These are phyloP conservation scores for Leccinum subrobustum DNA, from an alignment of 1,284 basidiomycete genomes.

Conservation along the genomic window DNA sequence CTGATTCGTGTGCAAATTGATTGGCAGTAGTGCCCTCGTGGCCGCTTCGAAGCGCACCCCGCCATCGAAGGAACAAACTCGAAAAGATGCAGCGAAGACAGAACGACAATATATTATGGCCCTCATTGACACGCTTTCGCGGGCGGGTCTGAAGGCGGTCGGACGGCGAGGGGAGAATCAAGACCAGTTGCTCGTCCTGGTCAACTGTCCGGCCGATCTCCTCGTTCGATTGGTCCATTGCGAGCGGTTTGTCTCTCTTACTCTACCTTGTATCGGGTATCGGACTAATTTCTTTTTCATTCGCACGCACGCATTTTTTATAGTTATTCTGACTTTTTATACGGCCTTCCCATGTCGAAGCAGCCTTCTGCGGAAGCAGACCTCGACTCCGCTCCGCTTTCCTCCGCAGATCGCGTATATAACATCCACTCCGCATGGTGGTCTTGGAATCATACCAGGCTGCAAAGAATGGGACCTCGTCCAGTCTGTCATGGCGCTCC, in stretches of 20 bases:
- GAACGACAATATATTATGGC: conserved; percentile 61
- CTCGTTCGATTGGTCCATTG: conserved; percentile 66
- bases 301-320: conserved; percentile 10
- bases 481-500: conserved; percentile 79
- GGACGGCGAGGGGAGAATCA: conserved; percentile 72
- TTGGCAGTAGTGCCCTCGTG: neutral
- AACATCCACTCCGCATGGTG: conserved; percentile 65
- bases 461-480: conserved; percentile 75
- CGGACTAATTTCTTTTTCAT: too few relatives aligned
- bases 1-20: too few relatives aligned
- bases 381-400: conserved; percentile 45
- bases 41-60: conserved; percentile 16
- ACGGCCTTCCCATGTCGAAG: conserved; percentile 57
- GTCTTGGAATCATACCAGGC: conserved; percentile 75
- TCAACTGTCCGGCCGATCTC: conserved; percentile 66
- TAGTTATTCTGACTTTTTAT: conserved; percentile 63
- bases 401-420: conserved; percentile 74
- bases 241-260: conserved; percentile 64
- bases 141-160: conserved; percentile 65
- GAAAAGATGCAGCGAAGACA: conserved; percentile 60
- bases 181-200: conserved; percentile 79
- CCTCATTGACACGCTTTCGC: conserved; percentile 59
- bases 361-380: conserved; percentile 42
- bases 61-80: conserved; percentile 58
- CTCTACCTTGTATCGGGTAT: neutral